phyloP scores from a whole-genome alignment of 306 rosid genomes.

The Purshia tridentata region DNA sequence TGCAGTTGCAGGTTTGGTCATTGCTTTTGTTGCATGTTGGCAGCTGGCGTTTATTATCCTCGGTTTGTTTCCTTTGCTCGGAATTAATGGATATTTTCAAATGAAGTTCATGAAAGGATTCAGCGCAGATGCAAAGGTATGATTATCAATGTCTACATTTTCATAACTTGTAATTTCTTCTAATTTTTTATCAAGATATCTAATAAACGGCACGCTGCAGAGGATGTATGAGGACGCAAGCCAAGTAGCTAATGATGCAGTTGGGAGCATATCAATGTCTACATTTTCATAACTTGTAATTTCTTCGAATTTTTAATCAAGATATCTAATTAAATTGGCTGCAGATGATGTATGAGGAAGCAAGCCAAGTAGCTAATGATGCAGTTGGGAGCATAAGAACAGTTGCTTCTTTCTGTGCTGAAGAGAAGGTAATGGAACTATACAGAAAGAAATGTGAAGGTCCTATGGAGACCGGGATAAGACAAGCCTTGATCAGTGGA shows the following conservation, averaged over 20 bases:
- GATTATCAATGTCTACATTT: no score
- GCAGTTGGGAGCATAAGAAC: slow-evolving; percentile 94
- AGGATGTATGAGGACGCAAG: no score
- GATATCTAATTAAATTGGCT: slow-evolving; percentile 17
- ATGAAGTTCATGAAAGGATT: slow-evolving; percentile 78
- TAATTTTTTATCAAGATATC: no score
- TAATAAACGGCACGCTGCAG: no score
- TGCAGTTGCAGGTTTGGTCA: slow-evolving; percentile 62
- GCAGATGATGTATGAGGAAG: slow-evolving; percentile 86
- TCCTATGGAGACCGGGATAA: slow-evolving; percentile 64
- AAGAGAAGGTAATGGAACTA: slow-evolving; percentile 82
- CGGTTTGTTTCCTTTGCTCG: slow-evolving; percentile 60
- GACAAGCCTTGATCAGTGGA: slow-evolving; percentile 80
- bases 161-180: no score
- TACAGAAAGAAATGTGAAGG: slow-evolving; percentile 79
- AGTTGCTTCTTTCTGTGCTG: slow-evolving; percentile 85
- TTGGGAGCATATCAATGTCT: no score
- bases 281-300: background rate
- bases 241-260: no score
- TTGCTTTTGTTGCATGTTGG: slow-evolving; percentile 75
- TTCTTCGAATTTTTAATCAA: background rate
- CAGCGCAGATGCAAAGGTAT: slow-evolving; percentile 78
- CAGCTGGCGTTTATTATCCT: slow-evolving; percentile 63
- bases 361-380: slow-evolving; percentile 87
- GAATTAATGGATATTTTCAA: slow-evolving; percentile 64